Evolutionary conservation across 179 eudicot genomes (phyloP), one percentile per base, ranked within the genome.

Genomic region (Heliamphora pulchella): DNA sequence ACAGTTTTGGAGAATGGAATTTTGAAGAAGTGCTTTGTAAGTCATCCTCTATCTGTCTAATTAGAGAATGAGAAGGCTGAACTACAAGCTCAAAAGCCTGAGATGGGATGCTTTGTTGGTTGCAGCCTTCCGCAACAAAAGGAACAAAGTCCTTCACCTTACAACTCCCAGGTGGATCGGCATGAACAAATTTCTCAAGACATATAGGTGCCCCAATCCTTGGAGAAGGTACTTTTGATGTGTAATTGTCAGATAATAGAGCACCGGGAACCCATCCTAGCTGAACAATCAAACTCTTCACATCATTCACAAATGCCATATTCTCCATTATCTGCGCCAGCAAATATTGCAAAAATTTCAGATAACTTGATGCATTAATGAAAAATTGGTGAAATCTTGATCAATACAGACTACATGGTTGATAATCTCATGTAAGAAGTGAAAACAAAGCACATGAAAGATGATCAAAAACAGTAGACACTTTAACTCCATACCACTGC

Each of bases 281-380:
- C 80, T 91, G 94, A 81, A 82, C 89, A 74, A 96, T 81, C 81
- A 94, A 81, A 66, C 85, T 86, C 88, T 86, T 88, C 79, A 90
- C 97, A 61, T 89, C 90, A 84, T 88, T 89, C 73, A 96, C 86
- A 83, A 94, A 92, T 81, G 87, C 88, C 87, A 84, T 77, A 84
- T 89, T 90, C 88, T 94, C 99, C 84, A 79, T 79, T 57, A 94
- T 90, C 99, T 96, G 92, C 61, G 78, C 6, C 65, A 81, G 74
- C 46, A 77, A 78, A 80, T 50, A 47, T 5, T 18, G 20, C 39
- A n/a, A 3, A 62, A 15, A 13, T 31, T 31, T 31, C 31, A 31
- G 31, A 31, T 31, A 31, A 31, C 31, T 31, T 31, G 31, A 31
- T 31, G 31, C 31, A 31, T 51, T 51, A 9, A 51, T 51, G 55